These are phyloP conservation scores for Phanerochaete sordida DNA, from an alignment of 768 basidiomycete genomes.

Conservation along the genomic window DNA sequence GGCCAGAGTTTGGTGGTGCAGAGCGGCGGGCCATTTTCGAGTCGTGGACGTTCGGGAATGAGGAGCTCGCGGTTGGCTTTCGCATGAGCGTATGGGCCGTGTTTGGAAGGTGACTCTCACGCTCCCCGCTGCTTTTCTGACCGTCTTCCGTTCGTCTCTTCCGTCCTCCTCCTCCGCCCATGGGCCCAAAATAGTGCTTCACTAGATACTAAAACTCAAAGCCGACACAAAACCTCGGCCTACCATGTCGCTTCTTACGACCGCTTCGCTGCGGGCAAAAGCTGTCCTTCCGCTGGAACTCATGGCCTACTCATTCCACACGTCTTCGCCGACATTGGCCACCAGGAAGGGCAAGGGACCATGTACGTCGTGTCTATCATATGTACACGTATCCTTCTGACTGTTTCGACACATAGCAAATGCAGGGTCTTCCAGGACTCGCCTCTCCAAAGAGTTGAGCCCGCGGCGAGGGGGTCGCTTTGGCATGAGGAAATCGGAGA, in stretches of 20 bases:
- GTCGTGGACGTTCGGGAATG: conserved; percentile 3
- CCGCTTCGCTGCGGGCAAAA: not conserved
- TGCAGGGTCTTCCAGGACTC: conserved; percentile 18
- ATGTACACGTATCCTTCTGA: not conserved
- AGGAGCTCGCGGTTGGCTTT: not conserved
- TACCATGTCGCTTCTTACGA: not conserved
- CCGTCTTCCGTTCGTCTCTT: not conserved
- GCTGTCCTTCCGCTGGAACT: conserved; percentile 4
- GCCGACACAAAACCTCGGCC: not conserved
- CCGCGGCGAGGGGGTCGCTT: conserved; percentile 3
- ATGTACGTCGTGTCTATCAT: not conserved
- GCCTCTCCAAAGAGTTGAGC: conserved; percentile 21
- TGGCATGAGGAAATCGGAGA: not conserved
- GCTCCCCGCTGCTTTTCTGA: not conserved
- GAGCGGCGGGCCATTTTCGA: conserved; percentile 65
- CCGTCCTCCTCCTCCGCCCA: not conserved
- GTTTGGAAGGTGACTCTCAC: not conserved
- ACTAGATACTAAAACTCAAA: too few species aligned
- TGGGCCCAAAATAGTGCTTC: too few species aligned
- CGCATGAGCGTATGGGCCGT: not conserved
- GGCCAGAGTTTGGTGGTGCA: conserved; percentile 50
- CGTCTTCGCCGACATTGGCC: not conserved
- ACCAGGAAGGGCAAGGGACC: not conserved
- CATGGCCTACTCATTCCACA: conserved; percentile 7
- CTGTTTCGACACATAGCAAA: not conserved